Evolutionary conservation across 1,284 basidiomycete species (phyloP).

Genomic region (Cerioporus squamosus): DNA sequence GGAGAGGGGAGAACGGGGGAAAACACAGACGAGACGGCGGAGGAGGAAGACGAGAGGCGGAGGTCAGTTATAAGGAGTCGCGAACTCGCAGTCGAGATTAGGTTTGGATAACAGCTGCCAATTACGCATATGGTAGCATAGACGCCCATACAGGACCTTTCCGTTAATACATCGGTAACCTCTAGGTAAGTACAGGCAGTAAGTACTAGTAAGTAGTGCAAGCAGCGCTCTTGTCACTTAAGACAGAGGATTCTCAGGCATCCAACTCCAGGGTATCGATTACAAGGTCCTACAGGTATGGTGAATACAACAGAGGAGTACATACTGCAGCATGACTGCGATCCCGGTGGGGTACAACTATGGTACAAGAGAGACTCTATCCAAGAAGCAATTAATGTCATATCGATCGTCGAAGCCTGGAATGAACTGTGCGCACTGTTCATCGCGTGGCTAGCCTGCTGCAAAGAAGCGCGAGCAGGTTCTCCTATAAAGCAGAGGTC

Average conservation of each 20-base stretch:
- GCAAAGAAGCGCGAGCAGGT: slow-evolving; percentile 29
- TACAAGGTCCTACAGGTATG: slow-evolving; percentile 7
- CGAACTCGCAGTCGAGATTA: too few relatives aligned
- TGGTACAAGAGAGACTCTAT: neutral
- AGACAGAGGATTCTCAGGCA: too few relatives aligned
- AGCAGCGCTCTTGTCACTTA: too few relatives aligned
- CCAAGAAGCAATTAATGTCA: neutral
- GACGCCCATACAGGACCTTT: too few relatives aligned
- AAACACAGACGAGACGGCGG: too few relatives aligned
- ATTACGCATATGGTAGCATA: too few relatives aligned
- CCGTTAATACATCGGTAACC: too few relatives aligned
- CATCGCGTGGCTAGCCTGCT: slow-evolving; percentile 18
- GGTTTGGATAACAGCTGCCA: too few relatives aligned
- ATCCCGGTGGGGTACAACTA: neutral
- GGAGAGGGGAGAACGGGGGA: neutral
- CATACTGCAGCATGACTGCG: neutral
- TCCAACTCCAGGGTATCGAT: slow-evolving; percentile 11
- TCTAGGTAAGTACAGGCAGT: too few relatives aligned
- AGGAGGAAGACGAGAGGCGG: too few relatives aligned
- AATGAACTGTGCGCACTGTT: neutral
- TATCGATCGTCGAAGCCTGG: neutral
- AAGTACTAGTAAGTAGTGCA: too few relatives aligned
- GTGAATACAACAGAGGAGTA: neutral
- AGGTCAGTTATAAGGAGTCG: too few relatives aligned
- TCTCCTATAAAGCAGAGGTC: slow-evolving; percentile 21